Percentiles rank a stretch among this genome's conserved stretches.
Evolutionary conservation across 352 stramenopile genomes (phyloP).

Genomic region (Phytophthora tubulina): DNA sequence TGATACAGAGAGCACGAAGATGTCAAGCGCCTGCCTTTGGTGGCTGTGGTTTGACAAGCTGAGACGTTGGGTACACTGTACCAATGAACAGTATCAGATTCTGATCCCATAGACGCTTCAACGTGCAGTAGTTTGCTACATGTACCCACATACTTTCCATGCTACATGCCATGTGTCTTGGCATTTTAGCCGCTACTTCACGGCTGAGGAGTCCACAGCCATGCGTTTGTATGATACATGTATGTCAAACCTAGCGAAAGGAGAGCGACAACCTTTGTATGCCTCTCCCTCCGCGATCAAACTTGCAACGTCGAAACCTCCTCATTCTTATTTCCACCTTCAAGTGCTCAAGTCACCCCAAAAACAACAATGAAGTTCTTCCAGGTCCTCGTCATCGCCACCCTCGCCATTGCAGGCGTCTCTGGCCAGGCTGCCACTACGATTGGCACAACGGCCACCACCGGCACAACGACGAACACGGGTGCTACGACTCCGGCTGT

Average conservation of each 20-base stretch:
- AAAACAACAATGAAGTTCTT: conserved; percentile 27
- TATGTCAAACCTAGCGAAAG: no score
- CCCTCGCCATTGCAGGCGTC: conserved; percentile 31
- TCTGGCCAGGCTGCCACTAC: conserved; percentile 22
- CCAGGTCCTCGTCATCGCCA: conserved; percentile 38
- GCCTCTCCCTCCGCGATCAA: neutral
- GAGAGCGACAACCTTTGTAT: neutral
- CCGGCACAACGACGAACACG: neutral
- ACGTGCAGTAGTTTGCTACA: neutral
- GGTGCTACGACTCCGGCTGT: conserved; percentile 11
- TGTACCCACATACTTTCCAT: no score
- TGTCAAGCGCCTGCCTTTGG: conserved; percentile 2
- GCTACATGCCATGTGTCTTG: no score
- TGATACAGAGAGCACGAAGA: conserved; percentile 9
- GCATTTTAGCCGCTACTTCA: no score
- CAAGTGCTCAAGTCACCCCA: conserved; percentile 2
- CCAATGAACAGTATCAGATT: neutral
- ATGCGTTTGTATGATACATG: no score
- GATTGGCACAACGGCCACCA: conserved; percentile 6
- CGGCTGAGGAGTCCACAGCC: no score
- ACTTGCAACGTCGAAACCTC: neutral
- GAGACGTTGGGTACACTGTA: conserved; percentile 12
- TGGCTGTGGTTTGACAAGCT: conserved; percentile 2
- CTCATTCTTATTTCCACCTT: neutral
- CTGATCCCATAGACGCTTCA: neutral